Percentiles rank a stretch among this genome's conserved stretches.
These are phyloP conservation scores for Termitomyces sp. DNA, from an alignment of 768 basidiomycete genomes.

Conservation along the genomic window DNA sequence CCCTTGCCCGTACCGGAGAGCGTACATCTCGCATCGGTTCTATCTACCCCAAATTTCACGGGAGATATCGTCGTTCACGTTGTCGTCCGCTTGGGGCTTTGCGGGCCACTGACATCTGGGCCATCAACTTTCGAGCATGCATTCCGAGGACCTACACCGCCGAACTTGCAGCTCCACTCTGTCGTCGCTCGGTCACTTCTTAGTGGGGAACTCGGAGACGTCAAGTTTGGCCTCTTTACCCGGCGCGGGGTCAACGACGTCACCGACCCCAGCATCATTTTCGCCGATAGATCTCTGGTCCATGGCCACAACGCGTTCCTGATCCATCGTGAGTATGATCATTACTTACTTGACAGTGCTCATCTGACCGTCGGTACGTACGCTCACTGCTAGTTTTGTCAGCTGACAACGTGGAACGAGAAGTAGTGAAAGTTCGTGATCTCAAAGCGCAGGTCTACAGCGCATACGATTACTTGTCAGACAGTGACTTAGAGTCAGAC, in stretches of 20 bases:
- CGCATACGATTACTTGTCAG: slow-evolving; percentile 15
- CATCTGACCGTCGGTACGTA: not conserved
- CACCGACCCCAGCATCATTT: slow-evolving; percentile 11
- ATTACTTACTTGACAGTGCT: not conserved
- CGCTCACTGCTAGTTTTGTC: slow-evolving; percentile 6
- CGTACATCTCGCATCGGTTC: not conserved
- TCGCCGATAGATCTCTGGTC: slow-evolving; percentile 12
- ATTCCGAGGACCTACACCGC: not conserved
- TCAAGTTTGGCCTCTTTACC: slow-evolving; percentile 19
- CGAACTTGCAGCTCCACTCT: slow-evolving; percentile 1
- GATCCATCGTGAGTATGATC: slow-evolving; percentile 8
- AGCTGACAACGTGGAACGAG: not conserved
- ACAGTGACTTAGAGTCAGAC: slow-evolving; percentile 16
- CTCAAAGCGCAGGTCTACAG: not conserved
- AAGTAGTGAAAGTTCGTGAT: slow-evolving; percentile 5
- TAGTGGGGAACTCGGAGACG: slow-evolving; percentile 12
- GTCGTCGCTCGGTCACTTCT: slow-evolving; percentile 10
- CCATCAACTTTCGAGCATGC: not conserved
- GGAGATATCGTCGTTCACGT: not conserved
- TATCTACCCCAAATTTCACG: not conserved
- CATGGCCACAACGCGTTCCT: slow-evolving; percentile 13
- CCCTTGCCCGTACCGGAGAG: not conserved
- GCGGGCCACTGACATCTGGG: not conserved
- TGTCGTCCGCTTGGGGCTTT: not conserved
- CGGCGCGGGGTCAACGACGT: slow-evolving; percentile 4